Percentiles rank a stretch among this genome's conserved stretches.
Conservation (phyloP, 768 basidiomycete species). For the Cystobasidium tubakii region DNA sequence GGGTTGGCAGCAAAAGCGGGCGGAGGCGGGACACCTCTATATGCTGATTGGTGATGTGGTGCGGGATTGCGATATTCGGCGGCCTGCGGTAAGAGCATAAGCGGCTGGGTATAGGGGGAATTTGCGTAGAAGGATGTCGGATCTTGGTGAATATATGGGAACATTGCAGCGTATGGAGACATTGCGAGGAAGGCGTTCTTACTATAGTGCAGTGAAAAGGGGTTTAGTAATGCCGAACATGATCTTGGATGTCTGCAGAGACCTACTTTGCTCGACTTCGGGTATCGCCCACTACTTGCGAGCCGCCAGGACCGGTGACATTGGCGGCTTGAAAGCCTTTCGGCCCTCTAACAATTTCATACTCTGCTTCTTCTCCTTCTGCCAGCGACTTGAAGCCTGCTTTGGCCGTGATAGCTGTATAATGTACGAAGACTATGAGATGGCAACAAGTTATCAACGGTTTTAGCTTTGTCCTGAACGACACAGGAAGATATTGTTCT, state of each 20-base stretch:
- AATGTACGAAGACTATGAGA: slow-evolving; percentile 45
- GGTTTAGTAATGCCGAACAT: slow-evolving; percentile 37
- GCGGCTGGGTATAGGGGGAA: slow-evolving; percentile 46
- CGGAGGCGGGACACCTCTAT: not conserved
- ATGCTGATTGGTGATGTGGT: not conserved
- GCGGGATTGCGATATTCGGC: slow-evolving; percentile 14
- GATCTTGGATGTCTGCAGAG: slow-evolving; percentile 39
- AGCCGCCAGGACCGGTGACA: slow-evolving; percentile 44
- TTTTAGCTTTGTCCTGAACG: not conserved
- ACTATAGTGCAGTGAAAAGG: slow-evolving; percentile 39
- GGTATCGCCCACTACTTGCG: slow-evolving; percentile 19
- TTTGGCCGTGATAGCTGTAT: slow-evolving; percentile 44
- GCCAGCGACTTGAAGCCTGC: slow-evolving; percentile 45
- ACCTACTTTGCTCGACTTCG: not conserved
- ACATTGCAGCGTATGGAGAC: not conserved
- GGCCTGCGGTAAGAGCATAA: slow-evolving; percentile 43
- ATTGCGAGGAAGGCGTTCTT: slow-evolving; percentile 34
- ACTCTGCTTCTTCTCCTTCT: slow-evolving; percentile 45
- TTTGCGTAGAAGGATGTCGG: slow-evolving; percentile 43
- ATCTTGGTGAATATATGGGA: slow-evolving; percentile 46
- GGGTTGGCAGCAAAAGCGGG: slow-evolving; percentile 2
- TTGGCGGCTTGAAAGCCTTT: slow-evolving; percentile 47
- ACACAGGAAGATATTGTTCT: not conserved
- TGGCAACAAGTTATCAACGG: not conserved
- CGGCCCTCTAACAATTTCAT: slow-evolving; percentile 45